Conservation (phyloP, 371 early-diverging fungal species). For the Mortierella sp. region DNA sequence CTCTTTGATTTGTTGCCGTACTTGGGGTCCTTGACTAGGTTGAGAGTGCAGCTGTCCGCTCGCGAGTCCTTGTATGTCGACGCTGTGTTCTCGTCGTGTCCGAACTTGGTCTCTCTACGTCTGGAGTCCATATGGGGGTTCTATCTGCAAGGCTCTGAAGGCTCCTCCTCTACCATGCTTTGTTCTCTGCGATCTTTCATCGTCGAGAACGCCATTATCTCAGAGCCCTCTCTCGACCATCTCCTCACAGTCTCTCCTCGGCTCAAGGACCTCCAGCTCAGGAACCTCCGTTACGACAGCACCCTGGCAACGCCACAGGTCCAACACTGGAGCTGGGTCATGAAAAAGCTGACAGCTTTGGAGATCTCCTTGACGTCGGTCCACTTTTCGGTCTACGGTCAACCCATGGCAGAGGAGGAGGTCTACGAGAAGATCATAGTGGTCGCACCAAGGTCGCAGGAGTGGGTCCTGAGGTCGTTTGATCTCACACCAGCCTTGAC, state of each 20-base stretch:
- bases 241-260: not conserved
- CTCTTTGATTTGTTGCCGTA: not conserved
- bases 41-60: not conserved
- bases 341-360: not conserved
- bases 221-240: not conserved
- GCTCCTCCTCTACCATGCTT: not conserved
- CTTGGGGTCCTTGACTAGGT: not conserved
- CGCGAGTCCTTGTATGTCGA: not conserved
- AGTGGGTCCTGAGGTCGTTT: not conserved
- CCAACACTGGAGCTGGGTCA: not conserved
- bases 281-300: not conserved
- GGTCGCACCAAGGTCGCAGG: not conserved
- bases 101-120: not conserved
- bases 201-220: not conserved
- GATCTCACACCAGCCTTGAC: not conserved
- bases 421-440: not conserved
- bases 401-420: not conserved
- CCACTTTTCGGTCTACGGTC: not conserved
- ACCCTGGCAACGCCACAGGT: not conserved
- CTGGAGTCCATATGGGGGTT: not conserved
- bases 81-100: not conserved
- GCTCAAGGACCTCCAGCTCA: conserved; percentile 2
- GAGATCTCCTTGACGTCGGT: not conserved
- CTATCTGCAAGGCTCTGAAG: not conserved
- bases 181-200: not conserved